phyloP scores from a whole-genome alignment of 129 eudicot genomes.

The Solidago caesia region DNA sequence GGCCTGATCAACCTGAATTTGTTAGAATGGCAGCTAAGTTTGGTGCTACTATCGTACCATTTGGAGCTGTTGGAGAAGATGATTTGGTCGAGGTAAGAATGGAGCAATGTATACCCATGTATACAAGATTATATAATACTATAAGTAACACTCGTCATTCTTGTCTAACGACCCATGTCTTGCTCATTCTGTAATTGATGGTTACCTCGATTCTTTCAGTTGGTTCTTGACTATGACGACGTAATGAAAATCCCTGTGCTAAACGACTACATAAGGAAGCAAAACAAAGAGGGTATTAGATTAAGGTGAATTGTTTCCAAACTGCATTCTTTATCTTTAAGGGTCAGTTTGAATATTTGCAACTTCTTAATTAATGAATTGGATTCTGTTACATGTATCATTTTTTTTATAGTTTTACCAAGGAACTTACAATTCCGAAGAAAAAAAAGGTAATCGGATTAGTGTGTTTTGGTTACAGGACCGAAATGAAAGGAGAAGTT shows the following conservation, averaged over 20 bases:
- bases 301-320: conserved; percentile 50
- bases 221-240: conserved; percentile 83
- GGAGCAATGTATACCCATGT: background rate
- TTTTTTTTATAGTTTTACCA: background rate
- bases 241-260: conserved; percentile 63
- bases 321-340: background rate
- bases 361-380: background rate
- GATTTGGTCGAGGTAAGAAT: conserved; percentile 49
- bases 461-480: conserved; percentile 37
- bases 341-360: conserved; percentile 15
- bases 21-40: conserved; percentile 73
- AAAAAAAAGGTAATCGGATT: background rate
- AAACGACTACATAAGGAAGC: conserved; percentile 37
- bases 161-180: background rate
- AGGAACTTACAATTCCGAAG: background rate
- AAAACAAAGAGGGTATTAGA: conserved; percentile 33
- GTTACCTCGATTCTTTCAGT: conserved; percentile 39
- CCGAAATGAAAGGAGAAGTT: conserved; percentile 65
- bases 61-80: conserved; percentile 79
- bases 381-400: conserved; percentile 1
- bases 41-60: conserved; percentile 77
- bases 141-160: background rate
- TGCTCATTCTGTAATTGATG: conserved; percentile 2
- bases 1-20: conserved; percentile 84
- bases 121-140: background rate